phyloP scores from a whole-genome alignment of 257 asterid genomes.

The Apocynum venetum region DNA sequence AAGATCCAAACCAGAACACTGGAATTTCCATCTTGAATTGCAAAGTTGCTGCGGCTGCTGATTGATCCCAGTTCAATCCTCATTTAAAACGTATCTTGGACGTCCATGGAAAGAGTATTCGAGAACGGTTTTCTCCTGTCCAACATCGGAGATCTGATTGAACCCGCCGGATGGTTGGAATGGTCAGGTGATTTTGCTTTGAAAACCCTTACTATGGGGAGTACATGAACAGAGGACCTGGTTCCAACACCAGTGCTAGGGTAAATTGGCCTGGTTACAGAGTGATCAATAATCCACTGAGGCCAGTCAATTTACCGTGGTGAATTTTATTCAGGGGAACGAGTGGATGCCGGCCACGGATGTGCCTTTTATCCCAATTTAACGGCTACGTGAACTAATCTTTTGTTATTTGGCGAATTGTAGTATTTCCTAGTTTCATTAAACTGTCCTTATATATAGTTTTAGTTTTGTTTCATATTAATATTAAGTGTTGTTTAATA shows the following conservation, averaged over 20 bases:
- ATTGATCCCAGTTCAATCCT: constrained; percentile 64
- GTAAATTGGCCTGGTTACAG: constrained; percentile 89
- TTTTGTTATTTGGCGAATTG: too few relatives aligned
- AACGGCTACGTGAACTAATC: constrained; percentile 33
- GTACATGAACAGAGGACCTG: constrained; percentile 83
- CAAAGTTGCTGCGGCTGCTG: constrained; percentile 82
- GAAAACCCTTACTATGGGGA: constrained; percentile 74
- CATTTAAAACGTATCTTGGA: constrained; percentile 59
- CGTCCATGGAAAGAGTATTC: constrained; percentile 89
- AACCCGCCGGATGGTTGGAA: constrained; percentile 76
- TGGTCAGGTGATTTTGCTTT: constrained; percentile 66
- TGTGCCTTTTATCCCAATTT: constrained; percentile 62
- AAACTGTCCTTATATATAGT: too few relatives aligned
- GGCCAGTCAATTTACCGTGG: constrained; percentile 72
- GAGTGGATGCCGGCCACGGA: constrained; percentile 55
- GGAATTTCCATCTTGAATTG: constrained; percentile 77
- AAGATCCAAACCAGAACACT: constrained; percentile 93
- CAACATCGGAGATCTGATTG: constrained; percentile 46
- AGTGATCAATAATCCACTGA: constrained; percentile 48
- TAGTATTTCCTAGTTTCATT: too few relatives aligned
- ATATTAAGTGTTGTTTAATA: too few relatives aligned
- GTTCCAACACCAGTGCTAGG: constrained; percentile 67
- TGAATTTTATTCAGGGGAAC: constrained; percentile 61
- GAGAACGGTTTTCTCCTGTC: constrained; percentile 60
- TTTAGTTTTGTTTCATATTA: too few relatives aligned